Percentiles rank a stretch among this genome's conserved stretches.
These are phyloP conservation scores for Isoetes taiwanensis DNA, from an alignment of 75 land plant genomes.

Conservation along the genomic window DNA sequence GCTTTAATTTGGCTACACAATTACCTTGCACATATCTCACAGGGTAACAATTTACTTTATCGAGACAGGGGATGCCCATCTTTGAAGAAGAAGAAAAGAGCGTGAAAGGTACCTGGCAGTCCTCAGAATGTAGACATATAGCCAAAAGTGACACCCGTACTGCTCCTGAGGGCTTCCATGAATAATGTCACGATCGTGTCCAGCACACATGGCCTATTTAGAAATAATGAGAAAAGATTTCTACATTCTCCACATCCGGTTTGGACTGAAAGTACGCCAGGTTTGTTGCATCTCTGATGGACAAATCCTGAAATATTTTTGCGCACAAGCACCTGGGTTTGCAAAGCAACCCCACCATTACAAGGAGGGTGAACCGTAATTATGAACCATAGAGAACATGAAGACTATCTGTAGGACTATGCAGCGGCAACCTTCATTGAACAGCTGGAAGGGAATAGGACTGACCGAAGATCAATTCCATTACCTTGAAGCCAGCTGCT, in stretches of 20 bases:
- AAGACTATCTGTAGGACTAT: too few relatives aligned
- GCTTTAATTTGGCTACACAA: too few relatives aligned
- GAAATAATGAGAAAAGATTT: too few relatives aligned
- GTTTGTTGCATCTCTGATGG: slow-evolving; percentile 56
- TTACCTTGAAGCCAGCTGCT: slow-evolving; percentile 81
- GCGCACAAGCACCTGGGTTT: slow-evolving; percentile 98
- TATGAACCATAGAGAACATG: too few relatives aligned
- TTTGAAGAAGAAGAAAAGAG: too few relatives aligned
- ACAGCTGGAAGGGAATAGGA: background rate
- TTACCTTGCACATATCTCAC: too few relatives aligned
- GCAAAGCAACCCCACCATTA: slow-evolving; percentile 98
- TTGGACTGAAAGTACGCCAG: slow-evolving; percentile 51
- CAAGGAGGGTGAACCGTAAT: too few relatives aligned
- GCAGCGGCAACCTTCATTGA: too few relatives aligned
- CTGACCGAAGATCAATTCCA: slow-evolving; percentile 72
- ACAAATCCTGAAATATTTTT: slow-evolving; percentile 67
- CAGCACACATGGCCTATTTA: slow-evolving; percentile 95
- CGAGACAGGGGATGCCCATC: too few relatives aligned
- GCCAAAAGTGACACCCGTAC: slow-evolving; percentile 85
- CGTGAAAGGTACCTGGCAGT: slow-evolving; percentile 66
- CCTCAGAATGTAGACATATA: slow-evolving; percentile 94
- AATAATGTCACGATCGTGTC: slow-evolving; percentile 83
- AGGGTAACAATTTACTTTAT: too few relatives aligned
- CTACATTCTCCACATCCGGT: too few relatives aligned
- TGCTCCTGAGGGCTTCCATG: slow-evolving; percentile 83